Base-by-base conservation (phyloP, 768 basidiomycete genomes). In the Roridomyces roridus region DNA sequence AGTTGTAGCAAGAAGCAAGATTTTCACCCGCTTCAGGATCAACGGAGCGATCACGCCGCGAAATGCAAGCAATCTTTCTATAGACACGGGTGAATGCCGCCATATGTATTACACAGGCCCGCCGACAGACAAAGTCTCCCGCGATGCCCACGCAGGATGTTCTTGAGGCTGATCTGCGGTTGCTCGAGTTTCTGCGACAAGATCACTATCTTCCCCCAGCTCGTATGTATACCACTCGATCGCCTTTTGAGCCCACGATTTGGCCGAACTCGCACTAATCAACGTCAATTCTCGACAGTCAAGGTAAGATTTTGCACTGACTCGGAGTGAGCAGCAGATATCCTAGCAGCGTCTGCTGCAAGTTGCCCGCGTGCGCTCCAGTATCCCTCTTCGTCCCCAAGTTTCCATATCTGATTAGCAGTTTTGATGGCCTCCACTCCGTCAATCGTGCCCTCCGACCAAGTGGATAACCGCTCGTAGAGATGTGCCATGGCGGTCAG, bases 241-340 rank as follows among this genome's bases (percentile, higher is more conserved):
- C 4, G 85, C 82, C 18, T 79, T 55, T 39, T 60, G 53, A 2
- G 82, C 82, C 87, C 87, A 89, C 48, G 72, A 71, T 37, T 67
- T 67, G 7, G 74, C 75, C n/a, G 82, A 81, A 26, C 60, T 56
- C 47, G 68, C 73, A 65, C 86, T 88, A 67, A 36, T n/a, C n/a
- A n/a, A n/a, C n/a, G n/a, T n/a, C n/a, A n/a, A n/a, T n/a, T n/a
- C n/a, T n/a, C n/a, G n/a, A n/a, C n/a, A 54, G 17, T 23, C 4
- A 39, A 34, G 34, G 49, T 39, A 28, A 34, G 34, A 25, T 17
- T 29, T 18, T 17, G 14, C n/a, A 74, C 86, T 71, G 66, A 88
- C 86, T 88, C 85, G 6, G 78, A 80, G 72, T 88, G 86, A 5
- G 85, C 74, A 14, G 82, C 84, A 8, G 86, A 84, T 18, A 88